A percentile compares a stretch with the other conserved stretches of the same genome.
Conservation (phyloP, 208 protist genomes). For the Leishmania turanica region DNA sequence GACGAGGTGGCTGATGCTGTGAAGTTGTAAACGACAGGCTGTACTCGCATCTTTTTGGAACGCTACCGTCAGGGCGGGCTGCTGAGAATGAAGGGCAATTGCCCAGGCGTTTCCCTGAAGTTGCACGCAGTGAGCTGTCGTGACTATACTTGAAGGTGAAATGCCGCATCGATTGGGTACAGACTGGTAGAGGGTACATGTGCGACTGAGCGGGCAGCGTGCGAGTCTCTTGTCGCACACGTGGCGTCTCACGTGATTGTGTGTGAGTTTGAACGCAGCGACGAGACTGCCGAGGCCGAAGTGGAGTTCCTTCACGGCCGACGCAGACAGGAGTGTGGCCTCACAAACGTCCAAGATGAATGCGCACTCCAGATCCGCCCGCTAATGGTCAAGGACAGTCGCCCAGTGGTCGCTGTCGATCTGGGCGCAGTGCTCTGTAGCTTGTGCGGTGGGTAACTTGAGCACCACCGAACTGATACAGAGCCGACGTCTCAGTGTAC, state of each 20-base stretch:
- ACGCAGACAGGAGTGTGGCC: not conserved
- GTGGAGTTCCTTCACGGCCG: slow-evolving; percentile 19
- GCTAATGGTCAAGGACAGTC: slow-evolving; percentile 29
- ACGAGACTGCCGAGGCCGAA: slow-evolving; percentile 36
- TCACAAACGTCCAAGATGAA: slow-evolving; percentile 40
- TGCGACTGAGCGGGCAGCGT: slow-evolving; percentile 3
- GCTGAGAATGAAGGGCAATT: slow-evolving; percentile 27
- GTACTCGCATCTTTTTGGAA: slow-evolving; percentile 36
- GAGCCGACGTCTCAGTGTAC: slow-evolving; percentile 33
- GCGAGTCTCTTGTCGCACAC: slow-evolving; percentile 10
- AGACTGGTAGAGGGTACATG: slow-evolving; percentile 18
- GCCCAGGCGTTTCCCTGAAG: slow-evolving; percentile 41
- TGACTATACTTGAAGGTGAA: not conserved
- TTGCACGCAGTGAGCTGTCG: slow-evolving; percentile 38
- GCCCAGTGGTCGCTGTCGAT: slow-evolving; percentile 53
- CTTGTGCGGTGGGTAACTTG: not conserved
- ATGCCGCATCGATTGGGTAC: not conserved
- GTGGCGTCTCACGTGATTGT: slow-evolving; percentile 3
- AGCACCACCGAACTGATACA: slow-evolving; percentile 22
- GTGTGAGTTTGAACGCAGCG: slow-evolving; percentile 36
- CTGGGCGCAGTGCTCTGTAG: slow-evolving; percentile 42
- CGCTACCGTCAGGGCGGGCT: slow-evolving; percentile 32
- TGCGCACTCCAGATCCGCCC: slow-evolving; percentile 22
- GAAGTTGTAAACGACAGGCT: slow-evolving; percentile 13
- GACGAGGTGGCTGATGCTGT: slow-evolving; percentile 26